Percentiles rank a stretch among this genome's conserved stretches.
Conservation (phyloP, 1,284 basidiomycete species). For the Amylostereum chailletii region DNA sequence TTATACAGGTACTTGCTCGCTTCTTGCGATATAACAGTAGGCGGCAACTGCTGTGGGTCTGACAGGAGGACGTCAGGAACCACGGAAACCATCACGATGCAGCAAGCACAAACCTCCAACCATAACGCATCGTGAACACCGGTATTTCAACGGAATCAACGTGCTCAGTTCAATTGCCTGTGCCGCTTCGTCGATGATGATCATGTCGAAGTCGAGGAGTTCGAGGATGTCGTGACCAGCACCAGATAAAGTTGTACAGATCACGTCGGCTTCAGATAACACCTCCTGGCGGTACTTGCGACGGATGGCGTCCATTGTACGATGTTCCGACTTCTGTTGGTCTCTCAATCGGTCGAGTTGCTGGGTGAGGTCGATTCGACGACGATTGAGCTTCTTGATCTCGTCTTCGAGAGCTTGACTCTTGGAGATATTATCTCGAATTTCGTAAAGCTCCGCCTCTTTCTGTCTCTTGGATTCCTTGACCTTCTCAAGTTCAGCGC, state of each 20-base stretch:
- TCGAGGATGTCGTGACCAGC: conserved; percentile 87
- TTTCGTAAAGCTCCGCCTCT: conserved; percentile 47
- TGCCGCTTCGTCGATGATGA: conserved; percentile 97
- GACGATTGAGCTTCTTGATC: conserved; percentile 58
- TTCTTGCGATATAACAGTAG: conserved; percentile 88
- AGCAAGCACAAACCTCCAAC: conserved; percentile 65
- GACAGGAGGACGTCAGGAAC: not conserved
- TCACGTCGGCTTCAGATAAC: conserved; percentile 85
- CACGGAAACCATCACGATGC: not conserved
- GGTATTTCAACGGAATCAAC: conserved; percentile 93
- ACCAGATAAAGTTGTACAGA: conserved; percentile 91
- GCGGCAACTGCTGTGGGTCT: conserved; percentile 97
- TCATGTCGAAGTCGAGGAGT: conserved; percentile 86
- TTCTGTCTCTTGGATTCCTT: conserved; percentile 56
- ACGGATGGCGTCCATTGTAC: conserved; percentile 71
- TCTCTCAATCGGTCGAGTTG: conserved; percentile 76
- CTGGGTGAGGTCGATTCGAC: conserved; percentile 56
- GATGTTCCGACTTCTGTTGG: conserved; percentile 65
- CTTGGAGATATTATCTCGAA: conserved; percentile 43
- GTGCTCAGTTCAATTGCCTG: conserved; percentile 96
- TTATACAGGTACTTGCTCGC: conserved; percentile 81
- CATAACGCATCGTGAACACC: conserved; percentile 81
- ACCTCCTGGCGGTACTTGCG: conserved; percentile 70
- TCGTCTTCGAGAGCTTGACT: conserved; percentile 54
- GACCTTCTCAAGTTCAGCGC: conserved; percentile 60